Conservation (phyloP, 345 rosid species). For the Salix dunnii region DNA sequence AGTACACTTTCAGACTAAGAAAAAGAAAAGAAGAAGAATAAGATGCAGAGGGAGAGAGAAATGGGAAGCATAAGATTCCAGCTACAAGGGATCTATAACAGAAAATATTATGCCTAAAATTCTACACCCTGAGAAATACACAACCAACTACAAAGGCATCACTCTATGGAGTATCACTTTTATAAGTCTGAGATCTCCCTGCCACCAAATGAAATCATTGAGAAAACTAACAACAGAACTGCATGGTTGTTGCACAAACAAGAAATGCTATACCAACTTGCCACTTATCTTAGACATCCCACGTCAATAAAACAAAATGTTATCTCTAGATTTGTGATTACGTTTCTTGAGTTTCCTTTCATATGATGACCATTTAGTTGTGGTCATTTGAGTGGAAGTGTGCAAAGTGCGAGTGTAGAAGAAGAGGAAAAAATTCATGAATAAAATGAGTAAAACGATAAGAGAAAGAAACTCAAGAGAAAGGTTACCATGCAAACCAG, state of each 20-base stretch:
- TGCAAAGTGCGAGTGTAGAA: not conserved
- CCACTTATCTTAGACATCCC: not conserved
- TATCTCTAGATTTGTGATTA: not conserved
- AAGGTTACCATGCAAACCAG: not conserved
- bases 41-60: not conserved
- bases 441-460: not conserved
- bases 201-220: not conserved
- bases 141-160: not conserved
- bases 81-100: not conserved
- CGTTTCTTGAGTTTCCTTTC: not conserved
- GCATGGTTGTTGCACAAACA: not conserved
- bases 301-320: not conserved
- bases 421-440: not conserved
- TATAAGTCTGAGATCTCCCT: not conserved
- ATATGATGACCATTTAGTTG: not conserved
- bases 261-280: not conserved
- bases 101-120: not conserved
- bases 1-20: not conserved
- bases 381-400: not conserved
- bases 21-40: not conserved
- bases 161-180: not conserved
- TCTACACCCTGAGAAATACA: not conserved
- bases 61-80: not conserved
- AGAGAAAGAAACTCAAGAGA: not conserved
- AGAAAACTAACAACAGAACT: not conserved